Conservation (phyloP, 2,329 filamentous ascomycete genomes). For the Colletotrichum horii region DNA sequence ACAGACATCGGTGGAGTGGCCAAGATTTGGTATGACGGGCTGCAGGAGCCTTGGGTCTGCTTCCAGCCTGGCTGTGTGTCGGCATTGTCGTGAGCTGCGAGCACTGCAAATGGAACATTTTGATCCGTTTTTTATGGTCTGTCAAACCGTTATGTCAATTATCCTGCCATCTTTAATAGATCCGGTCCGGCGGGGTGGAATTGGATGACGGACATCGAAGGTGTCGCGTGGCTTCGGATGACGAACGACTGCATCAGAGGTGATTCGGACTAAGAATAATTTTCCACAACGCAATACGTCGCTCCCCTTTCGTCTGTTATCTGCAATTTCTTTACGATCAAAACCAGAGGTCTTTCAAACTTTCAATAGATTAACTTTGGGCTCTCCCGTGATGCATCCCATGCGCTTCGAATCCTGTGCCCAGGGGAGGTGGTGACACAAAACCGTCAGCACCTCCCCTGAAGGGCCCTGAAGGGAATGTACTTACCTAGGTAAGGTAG, state of each 20-base stretch:
- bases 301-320: not conserved
- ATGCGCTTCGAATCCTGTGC: too few relatives aligned
- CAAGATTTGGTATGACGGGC: not conserved
- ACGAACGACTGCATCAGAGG: not conserved
- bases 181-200: not conserved
- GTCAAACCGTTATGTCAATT: not conserved
- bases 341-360: not conserved
- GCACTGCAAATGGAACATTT: too few relatives aligned
- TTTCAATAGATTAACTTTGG: too few relatives aligned
- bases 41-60: too few relatives aligned
- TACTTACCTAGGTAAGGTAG: too few relatives aligned
- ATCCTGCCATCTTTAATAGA: not conserved
- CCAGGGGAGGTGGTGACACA: too few relatives aligned
- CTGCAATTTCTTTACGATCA: not conserved
- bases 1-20: not conserved
- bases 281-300: not conserved
- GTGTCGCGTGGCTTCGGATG: not conserved
- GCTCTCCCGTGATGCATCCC: too few relatives aligned
- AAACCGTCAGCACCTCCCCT: too few relatives aligned
- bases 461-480: too few relatives aligned
- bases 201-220: not conserved
- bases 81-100: too few relatives aligned
- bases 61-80: too few relatives aligned
- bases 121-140: too few relatives aligned
- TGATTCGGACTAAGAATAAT: not conserved